Percentiles rank a stretch among this genome's conserved stretches.
phyloP scores from a whole-genome alignment of 345 rosid genomes.

The Orychophragmus violaceus region DNA sequence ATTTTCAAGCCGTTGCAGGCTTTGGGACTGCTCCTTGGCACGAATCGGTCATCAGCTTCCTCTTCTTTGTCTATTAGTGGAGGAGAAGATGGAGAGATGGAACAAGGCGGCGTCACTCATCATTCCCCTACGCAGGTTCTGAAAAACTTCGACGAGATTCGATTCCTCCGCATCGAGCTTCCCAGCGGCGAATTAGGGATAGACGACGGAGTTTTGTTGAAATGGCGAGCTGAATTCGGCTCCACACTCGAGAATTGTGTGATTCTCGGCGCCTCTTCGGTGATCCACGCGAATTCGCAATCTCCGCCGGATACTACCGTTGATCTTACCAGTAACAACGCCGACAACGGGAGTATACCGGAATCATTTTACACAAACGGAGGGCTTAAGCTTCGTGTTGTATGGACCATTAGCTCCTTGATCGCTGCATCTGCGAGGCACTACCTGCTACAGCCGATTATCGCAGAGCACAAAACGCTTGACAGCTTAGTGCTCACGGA shows the following conservation, averaged over 20 bases:
- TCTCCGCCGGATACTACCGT: neutral
- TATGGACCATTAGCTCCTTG: constrained; percentile 91
- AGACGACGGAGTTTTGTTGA: constrained; percentile 76
- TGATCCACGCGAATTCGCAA: constrained; percentile 17
- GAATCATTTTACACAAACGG: constrained; percentile 95
- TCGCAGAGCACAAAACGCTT: constrained; percentile 82
- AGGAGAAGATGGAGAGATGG: constrained; percentile 53
- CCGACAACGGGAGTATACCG: constrained; percentile 71
- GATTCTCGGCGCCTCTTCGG: constrained; percentile 86
- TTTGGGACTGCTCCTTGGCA: constrained; percentile 50
- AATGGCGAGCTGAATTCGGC: constrained; percentile 94
- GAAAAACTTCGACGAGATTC: constrained; percentile 83
- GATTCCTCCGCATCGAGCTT: constrained; percentile 72
- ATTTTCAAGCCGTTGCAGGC: constrained; percentile 75
- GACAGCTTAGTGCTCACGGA: constrained; percentile 75
- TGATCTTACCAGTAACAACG: neutral
- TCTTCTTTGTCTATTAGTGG: constrained; percentile 33
- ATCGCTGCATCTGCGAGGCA: constrained; percentile 98
- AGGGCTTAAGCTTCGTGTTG: constrained; percentile 85
- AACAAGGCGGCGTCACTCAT: constrained; percentile 86
- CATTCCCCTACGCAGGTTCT: constrained; percentile 94
- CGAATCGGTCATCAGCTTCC: constrained; percentile 28
- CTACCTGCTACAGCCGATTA: constrained; percentile 80
- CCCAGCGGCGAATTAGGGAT: constrained; percentile 85
- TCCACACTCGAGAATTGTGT: constrained; percentile 91